Evolutionary conservation across 495 filamentous ascomycete species (phyloP).

Genomic region (Halenospora varia): DNA sequence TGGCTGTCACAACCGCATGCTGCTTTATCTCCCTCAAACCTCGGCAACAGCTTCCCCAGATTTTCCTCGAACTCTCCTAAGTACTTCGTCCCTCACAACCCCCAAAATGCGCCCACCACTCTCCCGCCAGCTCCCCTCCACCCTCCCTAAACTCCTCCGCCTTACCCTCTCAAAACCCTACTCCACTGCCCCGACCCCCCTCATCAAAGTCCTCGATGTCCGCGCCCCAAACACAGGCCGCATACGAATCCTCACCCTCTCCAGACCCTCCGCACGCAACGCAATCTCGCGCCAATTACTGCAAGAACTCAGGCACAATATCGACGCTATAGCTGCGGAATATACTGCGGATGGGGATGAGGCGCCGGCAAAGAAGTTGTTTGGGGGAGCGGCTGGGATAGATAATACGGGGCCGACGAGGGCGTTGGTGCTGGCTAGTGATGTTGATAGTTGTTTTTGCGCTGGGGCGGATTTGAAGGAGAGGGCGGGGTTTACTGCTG

Average conservation of each 20-base stretch:
- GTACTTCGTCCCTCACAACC: background rate
- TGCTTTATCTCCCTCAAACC: background rate
- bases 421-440: constrained; percentile 74
- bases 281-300: constrained; percentile 81
- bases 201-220: constrained; percentile 67
- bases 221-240: constrained; percentile 77
- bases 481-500: constrained; percentile 63
- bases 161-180: constrained; percentile 3
- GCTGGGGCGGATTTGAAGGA: constrained; percentile 95
- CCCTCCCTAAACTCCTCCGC: constrained; percentile 12
- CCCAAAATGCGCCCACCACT: constrained; percentile 14
- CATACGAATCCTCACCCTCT: constrained; percentile 83
- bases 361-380: constrained; percentile 29
- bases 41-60: background rate
- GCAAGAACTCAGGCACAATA: constrained; percentile 60
- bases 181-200: constrained; percentile 18
- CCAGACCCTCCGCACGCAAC: constrained; percentile 80
- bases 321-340: constrained; percentile 65
- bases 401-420: constrained; percentile 55
- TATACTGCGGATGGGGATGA: constrained; percentile 53
- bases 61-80: background rate
- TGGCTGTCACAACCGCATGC: too few species aligned
- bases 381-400: constrained; percentile 35
- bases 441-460: constrained; percentile 79
- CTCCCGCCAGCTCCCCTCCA: constrained; percentile 2